These are phyloP conservation scores for Lonicera japonica DNA, from an alignment of 129 eudicot genomes.

Conservation along the genomic window DNA sequence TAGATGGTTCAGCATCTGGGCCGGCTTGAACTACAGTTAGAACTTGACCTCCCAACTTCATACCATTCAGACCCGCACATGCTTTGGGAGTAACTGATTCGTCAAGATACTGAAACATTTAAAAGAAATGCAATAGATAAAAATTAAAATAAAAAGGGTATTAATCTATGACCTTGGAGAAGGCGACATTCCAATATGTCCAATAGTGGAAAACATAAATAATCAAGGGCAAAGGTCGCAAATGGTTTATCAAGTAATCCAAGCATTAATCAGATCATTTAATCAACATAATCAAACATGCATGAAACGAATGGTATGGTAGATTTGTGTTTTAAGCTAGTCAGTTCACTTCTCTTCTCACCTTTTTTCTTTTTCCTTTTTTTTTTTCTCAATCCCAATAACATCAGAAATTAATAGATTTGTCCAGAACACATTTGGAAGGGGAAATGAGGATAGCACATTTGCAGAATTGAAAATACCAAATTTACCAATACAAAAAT, in stretches of 20 bases:
- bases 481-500: no score
- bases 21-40: conserved; percentile 77
- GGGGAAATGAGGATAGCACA: no score
- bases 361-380: no score
- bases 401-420: no score
- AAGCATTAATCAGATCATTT: no score
- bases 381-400: no score
- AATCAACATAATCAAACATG: no score
- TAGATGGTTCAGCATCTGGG: conserved; percentile 34
- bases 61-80: conserved; percentile 90
- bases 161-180: not conserved
- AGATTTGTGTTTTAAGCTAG: no score
- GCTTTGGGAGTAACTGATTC: conserved; percentile 78
- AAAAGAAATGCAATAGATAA: not conserved
- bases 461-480: no score
- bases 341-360: no score
- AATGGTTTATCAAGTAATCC: not conserved
- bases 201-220: not conserved
- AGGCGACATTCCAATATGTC: not conserved
- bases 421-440: no score
- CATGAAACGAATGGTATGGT: no score
- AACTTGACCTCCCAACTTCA: conserved; percentile 79
- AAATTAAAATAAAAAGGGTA: not conserved
- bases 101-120: conserved; percentile 62
- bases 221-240: not conserved